Evolutionary conservation across 2,329 filamentous ascomycete genomes (phyloP), one percentile per base, ranked within the genome.

Genomic region (Didymella pinodella): DNA sequence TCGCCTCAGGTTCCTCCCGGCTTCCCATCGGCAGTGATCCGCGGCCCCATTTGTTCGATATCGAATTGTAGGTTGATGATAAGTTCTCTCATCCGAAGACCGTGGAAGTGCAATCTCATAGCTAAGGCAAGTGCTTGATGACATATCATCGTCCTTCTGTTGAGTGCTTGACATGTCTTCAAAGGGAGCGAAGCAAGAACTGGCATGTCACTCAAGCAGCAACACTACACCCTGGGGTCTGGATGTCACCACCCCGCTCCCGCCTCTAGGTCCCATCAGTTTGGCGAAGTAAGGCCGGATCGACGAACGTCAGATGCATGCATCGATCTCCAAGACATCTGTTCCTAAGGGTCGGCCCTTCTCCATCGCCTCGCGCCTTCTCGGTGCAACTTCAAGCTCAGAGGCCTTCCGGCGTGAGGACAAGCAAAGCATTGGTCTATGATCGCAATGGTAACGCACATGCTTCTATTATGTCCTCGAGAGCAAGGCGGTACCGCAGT

Each of bases 311-410:
- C 20, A 26, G 4, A n/a, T 32, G 18, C 44, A 31, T 22, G 38
- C 32, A 11, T 49, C 48, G 56, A 40, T 36, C 28, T 22, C 10
- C 12, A 34, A 48, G 28, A 45, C 32, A 31, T 38, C 36, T 57
- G 36, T 40, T 20, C 10, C 22, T 45, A 28, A 44, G 50, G 28
- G 32, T 48, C 56, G 56, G 56, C 47, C 56, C 56, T 50, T 59
- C 36, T 59, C 0, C 50, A 34, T 28, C 40, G 56, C 41, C 11
- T 54, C 7, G 38, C 46, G 48, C 46, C 50, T 48, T 43, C 20
- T 40, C 50, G 50, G 32, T 20, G 11, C 43, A n/a, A 46, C 31
- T 25, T 31, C 18, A 6, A 20, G 14, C 40, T 29, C 11, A 10
- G 3, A 22, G 16, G n/a, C 6, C 22, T 7, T 25, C 26, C 40